A percentile compares a stretch with the other conserved stretches of the same genome.
Evolutionary conservation across 192 early-diverging fungal species (phyloP).

Genomic region (Mortierella alpina): DNA sequence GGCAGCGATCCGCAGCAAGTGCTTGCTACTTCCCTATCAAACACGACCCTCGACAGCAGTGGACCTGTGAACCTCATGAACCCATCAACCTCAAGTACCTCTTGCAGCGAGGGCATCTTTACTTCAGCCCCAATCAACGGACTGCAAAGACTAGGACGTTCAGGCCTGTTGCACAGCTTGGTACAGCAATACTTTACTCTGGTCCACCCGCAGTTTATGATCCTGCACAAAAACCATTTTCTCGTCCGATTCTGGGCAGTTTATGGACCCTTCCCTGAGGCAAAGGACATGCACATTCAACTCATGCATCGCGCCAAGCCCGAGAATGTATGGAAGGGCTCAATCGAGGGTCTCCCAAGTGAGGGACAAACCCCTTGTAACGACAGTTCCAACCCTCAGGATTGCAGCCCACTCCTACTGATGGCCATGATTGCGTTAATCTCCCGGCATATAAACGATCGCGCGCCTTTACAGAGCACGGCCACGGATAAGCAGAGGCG

Average conservation of each 20-base stretch:
- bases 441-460: conserved; percentile 42
- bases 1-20: not conserved
- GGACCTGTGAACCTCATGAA: too few species aligned
- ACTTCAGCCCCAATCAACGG: not conserved
- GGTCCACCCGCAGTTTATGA: conserved; percentile 46
- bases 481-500: conserved; percentile 14
- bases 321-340: conserved; percentile 1
- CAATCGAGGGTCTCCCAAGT: not conserved
- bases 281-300: conserved; percentile 27
- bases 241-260: conserved; percentile 37
- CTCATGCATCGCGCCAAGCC: conserved; percentile 8
- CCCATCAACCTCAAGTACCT: too few species aligned
- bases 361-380: not conserved
- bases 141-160: conserved; percentile 16
- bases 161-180: conserved; percentile 36
- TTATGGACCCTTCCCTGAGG: conserved; percentile 39
- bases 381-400: not conserved
- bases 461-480: conserved; percentile 22
- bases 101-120: too few species aligned
- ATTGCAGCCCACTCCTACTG: conserved; percentile 24
- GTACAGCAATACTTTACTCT: conserved; percentile 42
- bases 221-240: conserved; percentile 45
- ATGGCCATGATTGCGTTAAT: conserved; percentile 43
- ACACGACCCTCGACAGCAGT: too few species aligned
- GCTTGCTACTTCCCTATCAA: not conserved